phyloP scores from a whole-genome alignment of 768 basidiomycete genomes.

The Boletus rufocinnamomeus region DNA sequence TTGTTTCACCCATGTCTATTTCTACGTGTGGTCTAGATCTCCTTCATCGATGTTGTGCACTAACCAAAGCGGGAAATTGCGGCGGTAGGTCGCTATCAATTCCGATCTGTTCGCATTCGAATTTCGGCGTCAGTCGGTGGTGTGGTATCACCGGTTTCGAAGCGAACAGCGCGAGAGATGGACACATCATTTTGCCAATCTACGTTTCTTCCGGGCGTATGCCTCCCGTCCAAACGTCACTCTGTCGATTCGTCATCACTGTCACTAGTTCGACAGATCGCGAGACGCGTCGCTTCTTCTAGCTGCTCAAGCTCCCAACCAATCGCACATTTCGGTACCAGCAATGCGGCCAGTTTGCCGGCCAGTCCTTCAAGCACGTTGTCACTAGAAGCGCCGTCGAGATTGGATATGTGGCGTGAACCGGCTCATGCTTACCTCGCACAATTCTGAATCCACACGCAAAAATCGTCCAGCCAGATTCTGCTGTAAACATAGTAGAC shows the following conservation, averaged over 20 bases:
- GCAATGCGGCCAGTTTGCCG: slow-evolving; percentile 38
- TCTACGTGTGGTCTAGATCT: not conserved
- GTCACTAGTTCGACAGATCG: slow-evolving; percentile 47
- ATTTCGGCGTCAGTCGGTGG: no score
- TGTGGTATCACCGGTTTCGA: not conserved
- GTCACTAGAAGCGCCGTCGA: slow-evolving; percentile 48
- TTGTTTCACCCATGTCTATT: not conserved
- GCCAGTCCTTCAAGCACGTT: slow-evolving; percentile 51
- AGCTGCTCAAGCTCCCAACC: slow-evolving; percentile 74
- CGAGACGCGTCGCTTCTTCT: slow-evolving; percentile 54
- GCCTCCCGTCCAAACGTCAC: slow-evolving; percentile 29
- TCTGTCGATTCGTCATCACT: slow-evolving; percentile 68
- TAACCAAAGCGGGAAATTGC: not conserved
- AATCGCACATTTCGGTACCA: slow-evolving; percentile 54
- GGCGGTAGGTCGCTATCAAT: not conserved
- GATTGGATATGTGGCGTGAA: slow-evolving; percentile 1
- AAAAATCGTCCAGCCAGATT: slow-evolving; percentile 85
- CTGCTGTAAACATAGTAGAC: slow-evolving; percentile 89
- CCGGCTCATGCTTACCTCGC: slow-evolving; percentile 56
- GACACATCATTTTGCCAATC: slow-evolving; percentile 2
- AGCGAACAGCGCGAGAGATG: slow-evolving; percentile 3
- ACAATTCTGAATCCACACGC: slow-evolving; percentile 72
- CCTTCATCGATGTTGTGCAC: not conserved
- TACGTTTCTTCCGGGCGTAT: slow-evolving; percentile 9
- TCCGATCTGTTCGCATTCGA: slow-evolving; percentile 13